These are phyloP conservation scores for Penicillium sp. DNA, from an alignment of 2,329 filamentous ascomycete genomes.

Conservation along the genomic window DNA sequence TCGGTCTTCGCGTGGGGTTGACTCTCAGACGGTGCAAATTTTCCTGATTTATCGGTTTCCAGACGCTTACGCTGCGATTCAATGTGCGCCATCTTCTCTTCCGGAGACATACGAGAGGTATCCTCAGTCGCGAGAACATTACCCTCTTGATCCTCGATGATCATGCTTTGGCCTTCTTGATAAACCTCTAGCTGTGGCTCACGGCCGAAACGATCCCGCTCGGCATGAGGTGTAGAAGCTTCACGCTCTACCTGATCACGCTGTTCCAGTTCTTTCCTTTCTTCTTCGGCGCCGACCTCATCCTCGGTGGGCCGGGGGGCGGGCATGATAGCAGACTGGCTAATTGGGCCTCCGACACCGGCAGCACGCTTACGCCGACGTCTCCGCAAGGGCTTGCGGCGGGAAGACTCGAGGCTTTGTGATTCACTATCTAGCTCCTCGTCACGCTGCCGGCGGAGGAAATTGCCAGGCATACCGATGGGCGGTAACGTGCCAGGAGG, in stretches of 20 bases:
- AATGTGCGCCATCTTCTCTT: slow-evolving; percentile 61
- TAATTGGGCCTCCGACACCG: slow-evolving; percentile 81
- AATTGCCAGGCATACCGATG: slow-evolving; percentile 68
- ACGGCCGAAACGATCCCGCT: slow-evolving; percentile 34
- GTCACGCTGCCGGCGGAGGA: slow-evolving; percentile 73
- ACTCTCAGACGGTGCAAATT: slow-evolving; percentile 48
- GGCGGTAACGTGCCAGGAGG: slow-evolving; percentile 71
- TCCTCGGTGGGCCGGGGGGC: slow-evolving; percentile 38
- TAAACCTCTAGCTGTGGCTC: slow-evolving; percentile 63
- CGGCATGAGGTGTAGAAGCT: slow-evolving; percentile 39
- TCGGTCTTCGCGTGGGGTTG: slow-evolving; percentile 44
- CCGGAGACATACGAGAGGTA: slow-evolving; percentile 46
- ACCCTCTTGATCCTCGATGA: slow-evolving; percentile 83
- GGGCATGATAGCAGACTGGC: slow-evolving; percentile 84
- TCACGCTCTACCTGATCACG: slow-evolving; percentile 32
- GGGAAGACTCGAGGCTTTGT: slow-evolving; percentile 54
- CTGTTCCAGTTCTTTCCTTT: slow-evolving; percentile 26
- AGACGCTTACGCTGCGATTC: slow-evolving; percentile 49
- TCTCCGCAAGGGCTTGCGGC: slow-evolving; percentile 48
- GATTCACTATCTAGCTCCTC: slow-evolving; percentile 61
- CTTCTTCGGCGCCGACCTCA: slow-evolving; percentile 24
- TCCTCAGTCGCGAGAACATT: slow-evolving; percentile 72
- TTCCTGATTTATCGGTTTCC: slow-evolving; percentile 51
- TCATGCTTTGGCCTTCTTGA: slow-evolving; percentile 72
- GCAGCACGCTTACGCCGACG: slow-evolving; percentile 68